These are phyloP conservation scores for Penicillium sp. DNA, from an alignment of 2,329 filamentous ascomycete genomes.

Conservation along the genomic window DNA sequence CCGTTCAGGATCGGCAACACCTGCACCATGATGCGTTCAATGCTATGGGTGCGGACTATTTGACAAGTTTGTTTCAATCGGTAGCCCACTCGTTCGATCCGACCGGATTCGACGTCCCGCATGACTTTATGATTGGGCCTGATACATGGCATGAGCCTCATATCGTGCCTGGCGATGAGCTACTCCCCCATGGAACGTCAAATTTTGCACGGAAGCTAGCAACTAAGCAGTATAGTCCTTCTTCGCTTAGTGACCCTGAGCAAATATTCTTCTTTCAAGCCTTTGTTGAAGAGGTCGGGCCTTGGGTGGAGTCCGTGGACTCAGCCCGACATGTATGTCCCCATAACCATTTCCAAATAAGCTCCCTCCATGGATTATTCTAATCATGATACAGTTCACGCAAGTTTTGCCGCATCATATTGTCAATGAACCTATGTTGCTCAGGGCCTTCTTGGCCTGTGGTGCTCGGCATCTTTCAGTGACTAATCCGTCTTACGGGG, in stretches of 20 bases:
- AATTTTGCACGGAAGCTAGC: slow-evolving; percentile 42
- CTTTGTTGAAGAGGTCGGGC: slow-evolving; percentile 85
- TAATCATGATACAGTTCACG: slow-evolving; percentile 63
- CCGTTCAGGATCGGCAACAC: slow-evolving; percentile 25
- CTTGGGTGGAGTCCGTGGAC: slow-evolving; percentile 95
- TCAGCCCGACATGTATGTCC: slow-evolving; percentile 70
- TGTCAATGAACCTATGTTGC: slow-evolving; percentile 80
- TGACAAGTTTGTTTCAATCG: slow-evolving; percentile 55
- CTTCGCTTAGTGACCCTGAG: slow-evolving; percentile 73
- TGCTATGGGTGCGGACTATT: slow-evolving; percentile 35
- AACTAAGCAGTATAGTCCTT: slow-evolving; percentile 53
- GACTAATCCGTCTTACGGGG: slow-evolving; percentile 69
- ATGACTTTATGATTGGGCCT: slow-evolving; percentile 37
- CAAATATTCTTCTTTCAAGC: slow-evolving; percentile 90
- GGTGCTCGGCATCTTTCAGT: slow-evolving; percentile 80
- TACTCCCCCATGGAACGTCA: slow-evolving; percentile 35
- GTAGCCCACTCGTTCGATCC: slow-evolving; percentile 56
- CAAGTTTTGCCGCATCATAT: slow-evolving; percentile 81
- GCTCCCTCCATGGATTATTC: not conserved
- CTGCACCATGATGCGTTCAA: slow-evolving; percentile 34
- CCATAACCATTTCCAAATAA: not conserved
- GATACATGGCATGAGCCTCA: slow-evolving; percentile 30
- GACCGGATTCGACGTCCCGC: slow-evolving; percentile 50
- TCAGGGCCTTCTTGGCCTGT: slow-evolving; percentile 87
- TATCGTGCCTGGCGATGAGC: slow-evolving; percentile 26